Conservation (phyloP, 129 eudicot genomes). For the Escallonia rubra region DNA sequence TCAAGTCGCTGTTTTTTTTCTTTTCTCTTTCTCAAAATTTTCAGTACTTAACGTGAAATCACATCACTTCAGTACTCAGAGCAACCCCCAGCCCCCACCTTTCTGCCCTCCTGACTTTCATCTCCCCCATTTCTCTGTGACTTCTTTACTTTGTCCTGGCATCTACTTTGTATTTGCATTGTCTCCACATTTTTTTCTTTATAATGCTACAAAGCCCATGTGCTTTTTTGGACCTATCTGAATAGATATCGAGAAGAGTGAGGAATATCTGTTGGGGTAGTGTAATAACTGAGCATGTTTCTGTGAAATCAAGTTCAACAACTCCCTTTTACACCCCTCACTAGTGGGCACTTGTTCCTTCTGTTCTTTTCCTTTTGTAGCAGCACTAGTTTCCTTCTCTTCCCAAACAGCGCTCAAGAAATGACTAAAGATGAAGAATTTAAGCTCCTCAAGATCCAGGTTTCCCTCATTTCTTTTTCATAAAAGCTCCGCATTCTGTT, state of each 20-base stretch:
- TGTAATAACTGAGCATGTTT: conserved; percentile 8
- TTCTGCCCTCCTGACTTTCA: background rate
- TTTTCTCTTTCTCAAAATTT: background rate
- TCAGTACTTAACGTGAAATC: conserved; percentile 22
- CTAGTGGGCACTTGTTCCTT: conserved; percentile 15
- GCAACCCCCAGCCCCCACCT: background rate
- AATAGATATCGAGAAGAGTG: background rate
- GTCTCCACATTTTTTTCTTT: background rate
- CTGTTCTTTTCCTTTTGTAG: conserved; percentile 21
- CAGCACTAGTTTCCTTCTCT: conserved; percentile 11
- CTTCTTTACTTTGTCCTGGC: conserved; percentile 13
- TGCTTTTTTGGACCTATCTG: conserved; percentile 8
- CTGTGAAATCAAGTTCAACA: background rate
- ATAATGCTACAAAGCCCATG: conserved; percentile 11
- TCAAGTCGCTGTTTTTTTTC: conserved; percentile 30
- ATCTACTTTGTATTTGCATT: conserved; percentile 6
- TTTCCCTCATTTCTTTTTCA: background rate
- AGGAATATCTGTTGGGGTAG: conserved; percentile 7
- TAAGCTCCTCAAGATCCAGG: conserved; percentile 98
- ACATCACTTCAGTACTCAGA: conserved; percentile 20
- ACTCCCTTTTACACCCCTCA: conserved; percentile 11
- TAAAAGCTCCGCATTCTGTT: background rate
- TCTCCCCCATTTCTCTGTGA: background rate
- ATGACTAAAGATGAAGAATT: conserved; percentile 94
- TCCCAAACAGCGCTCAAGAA: conserved; percentile 33